These are phyloP conservation scores for Psidium guajava DNA, from an alignment of 345 rosid species.

Conservation along the genomic window DNA sequence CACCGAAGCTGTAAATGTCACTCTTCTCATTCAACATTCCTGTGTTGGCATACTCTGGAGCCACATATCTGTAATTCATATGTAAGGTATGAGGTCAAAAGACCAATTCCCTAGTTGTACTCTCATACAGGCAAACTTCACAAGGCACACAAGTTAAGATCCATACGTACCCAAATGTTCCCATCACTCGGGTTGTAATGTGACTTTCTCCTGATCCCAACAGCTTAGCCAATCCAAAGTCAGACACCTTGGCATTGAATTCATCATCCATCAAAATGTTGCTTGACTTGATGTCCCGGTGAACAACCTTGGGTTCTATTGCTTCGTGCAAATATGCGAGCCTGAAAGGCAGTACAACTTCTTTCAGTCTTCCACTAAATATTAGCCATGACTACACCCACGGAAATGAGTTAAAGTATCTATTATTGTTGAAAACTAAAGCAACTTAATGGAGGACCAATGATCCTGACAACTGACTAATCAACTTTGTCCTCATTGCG, in stretches of 20 bases:
- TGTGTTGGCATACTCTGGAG: constrained; percentile 91
- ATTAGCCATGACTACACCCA: neutral
- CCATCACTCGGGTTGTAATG: constrained; percentile 95
- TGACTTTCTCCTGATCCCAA: constrained; percentile 86
- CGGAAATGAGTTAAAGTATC: neutral
- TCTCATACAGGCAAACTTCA: neutral
- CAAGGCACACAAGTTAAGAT: neutral
- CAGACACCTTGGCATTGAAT: constrained; percentile 88
- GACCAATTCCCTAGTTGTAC: neutral
- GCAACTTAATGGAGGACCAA: neutral
- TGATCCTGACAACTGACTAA: neutral
- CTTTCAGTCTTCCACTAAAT: neutral
- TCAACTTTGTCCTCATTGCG: neutral
- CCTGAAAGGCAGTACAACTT: constrained; percentile 26
- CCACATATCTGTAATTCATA: constrained; percentile 67
- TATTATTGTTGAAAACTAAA: neutral
- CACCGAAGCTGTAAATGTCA: constrained; percentile 95
- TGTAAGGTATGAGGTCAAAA: neutral
- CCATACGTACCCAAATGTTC: constrained; percentile 81
- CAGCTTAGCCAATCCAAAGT: constrained; percentile 96
- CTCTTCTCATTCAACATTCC: constrained; percentile 94
- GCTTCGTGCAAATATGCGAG: constrained; percentile 98
- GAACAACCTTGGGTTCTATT: constrained; percentile 94
- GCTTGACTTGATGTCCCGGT: constrained; percentile 93
- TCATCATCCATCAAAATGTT: constrained; percentile 84